These are phyloP conservation scores for Tolypocladium ovalisporum DNA, from an alignment of 2,329 filamentous ascomycete species.

Conservation along the genomic window DNA sequence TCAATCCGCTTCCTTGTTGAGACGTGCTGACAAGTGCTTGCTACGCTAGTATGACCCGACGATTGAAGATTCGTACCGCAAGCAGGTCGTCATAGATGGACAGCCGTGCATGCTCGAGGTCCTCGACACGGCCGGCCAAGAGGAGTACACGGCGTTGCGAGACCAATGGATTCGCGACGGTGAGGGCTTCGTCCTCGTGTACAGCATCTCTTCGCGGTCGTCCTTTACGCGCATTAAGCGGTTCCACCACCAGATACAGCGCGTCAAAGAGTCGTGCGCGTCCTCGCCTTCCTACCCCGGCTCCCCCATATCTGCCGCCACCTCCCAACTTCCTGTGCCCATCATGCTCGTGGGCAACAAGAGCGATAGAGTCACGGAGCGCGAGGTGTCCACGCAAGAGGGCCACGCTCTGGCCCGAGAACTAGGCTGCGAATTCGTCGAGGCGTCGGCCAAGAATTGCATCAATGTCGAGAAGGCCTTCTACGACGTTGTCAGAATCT, in stretches of 20 bases:
- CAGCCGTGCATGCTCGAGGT: slow-evolving; percentile 97
- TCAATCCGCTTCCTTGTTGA: not conserved
- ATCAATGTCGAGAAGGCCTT: slow-evolving; percentile 98
- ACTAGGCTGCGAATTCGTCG: slow-evolving; percentile 90
- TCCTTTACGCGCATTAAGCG: slow-evolving; percentile 91
- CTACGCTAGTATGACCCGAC: slow-evolving; percentile 64
- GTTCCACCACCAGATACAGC: slow-evolving; percentile 93
- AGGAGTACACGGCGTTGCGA: slow-evolving; percentile 92
- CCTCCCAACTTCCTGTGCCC: slow-evolving; percentile 61
- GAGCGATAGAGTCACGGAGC: slow-evolving; percentile 89
- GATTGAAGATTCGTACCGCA: slow-evolving; percentile 80
- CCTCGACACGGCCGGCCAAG: slow-evolving; percentile 92
- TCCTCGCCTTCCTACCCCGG: slow-evolving; percentile 68
- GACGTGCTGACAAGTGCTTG: not conserved
- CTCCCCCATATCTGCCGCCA: slow-evolving; percentile 53
- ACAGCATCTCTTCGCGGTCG: slow-evolving; percentile 94
- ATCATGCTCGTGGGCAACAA: slow-evolving; percentile 99
- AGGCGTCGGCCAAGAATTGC: slow-evolving; percentile 94
- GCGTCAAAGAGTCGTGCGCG: slow-evolving; percentile 85
- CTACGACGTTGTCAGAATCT: slow-evolving; percentile 88
- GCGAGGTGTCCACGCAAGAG: slow-evolving; percentile 94
- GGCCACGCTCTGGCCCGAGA: slow-evolving; percentile 85
- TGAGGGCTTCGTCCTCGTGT: slow-evolving; percentile 94
- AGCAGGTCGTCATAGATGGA: slow-evolving; percentile 85
- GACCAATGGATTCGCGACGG: slow-evolving; percentile 99